Evolutionary conservation across 2,329 filamentous ascomycete genomes (phyloP), one percentile per base, ranked within the genome.

Genomic region (Paramyrothecium roridum): DNA sequence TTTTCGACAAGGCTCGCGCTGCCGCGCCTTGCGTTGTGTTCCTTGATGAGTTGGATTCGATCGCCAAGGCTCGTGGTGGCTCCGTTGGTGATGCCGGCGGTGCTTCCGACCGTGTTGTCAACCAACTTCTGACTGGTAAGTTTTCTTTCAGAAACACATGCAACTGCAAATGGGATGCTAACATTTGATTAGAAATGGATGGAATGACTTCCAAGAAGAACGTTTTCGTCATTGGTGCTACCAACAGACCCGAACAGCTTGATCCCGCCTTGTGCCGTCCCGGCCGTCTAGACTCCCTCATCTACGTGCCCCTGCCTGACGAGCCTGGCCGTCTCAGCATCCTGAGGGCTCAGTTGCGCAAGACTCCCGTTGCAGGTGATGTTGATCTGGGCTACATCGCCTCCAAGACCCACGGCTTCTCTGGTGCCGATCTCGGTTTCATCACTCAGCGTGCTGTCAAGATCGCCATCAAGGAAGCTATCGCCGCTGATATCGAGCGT

Each of bases 151-250:
- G 8, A 12, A 33, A 19, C n/a, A n/a, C n/a, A n/a, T 8, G 17
- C 2, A 19, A n/a, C 21, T 7, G 6, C 13, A 13, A 20, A 34
- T 17, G 21, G 54, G 52, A 56, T 56, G 65, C 80, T 86, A 75
- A 85, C 66, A 48, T 11, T 49, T 30, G 21, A 12, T 20, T 60
- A 89, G 91, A 98, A 85, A 97, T 98, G 93, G 93, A 98, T 65
- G 93, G 93, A 68, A 98, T 98, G 93, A 98, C 93, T 48, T 97
- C 93, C 43, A 99, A 99, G 90, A 99, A 99, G 90, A 99, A 99
- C 74, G 95, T 99, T 62, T 99, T 99, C 78, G 95, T 99, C 63
- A 99, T 99, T 67, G 95, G 95, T 74, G 95, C 95, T 48, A 99
- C 95, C 76, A 99, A 99, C 82, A 86, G 95, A 80, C 95, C 95